phyloP scores from a whole-genome alignment of 306 rosid genomes.

The Medicago ruthenica region DNA sequence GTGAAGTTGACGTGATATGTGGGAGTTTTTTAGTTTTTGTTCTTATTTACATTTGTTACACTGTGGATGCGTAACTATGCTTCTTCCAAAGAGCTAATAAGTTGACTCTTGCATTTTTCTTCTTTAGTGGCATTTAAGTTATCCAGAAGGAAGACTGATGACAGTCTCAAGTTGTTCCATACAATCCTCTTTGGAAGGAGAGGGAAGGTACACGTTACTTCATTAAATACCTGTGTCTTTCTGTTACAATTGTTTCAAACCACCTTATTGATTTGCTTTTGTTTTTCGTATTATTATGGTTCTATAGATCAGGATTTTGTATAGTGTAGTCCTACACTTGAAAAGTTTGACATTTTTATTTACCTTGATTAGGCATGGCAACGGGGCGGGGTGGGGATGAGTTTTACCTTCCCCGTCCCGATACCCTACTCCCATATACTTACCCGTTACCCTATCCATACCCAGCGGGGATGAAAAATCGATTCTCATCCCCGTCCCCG shows the following conservation, averaged over 20 bases:
- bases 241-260: conserved; percentile 20
- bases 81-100: conserved; percentile 34
- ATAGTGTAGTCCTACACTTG: neutral
- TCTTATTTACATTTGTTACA: conserved; percentile 9
- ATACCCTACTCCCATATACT: no score
- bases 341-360: neutral
- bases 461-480: no score
- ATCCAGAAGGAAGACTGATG: conserved; percentile 87
- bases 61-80: conserved; percentile 29
- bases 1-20: conserved; percentile 22
- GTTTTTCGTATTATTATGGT: neutral
- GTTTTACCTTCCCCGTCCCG: no score
- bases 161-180: conserved; percentile 83
- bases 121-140: conserved; percentile 81
- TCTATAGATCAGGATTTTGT: conserved; percentile 26
- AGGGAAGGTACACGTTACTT: conserved; percentile 75
- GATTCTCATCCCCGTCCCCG: no score
- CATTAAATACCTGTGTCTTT: conserved; percentile 23
- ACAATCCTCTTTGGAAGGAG: conserved; percentile 93
- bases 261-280: conserved; percentile 17
- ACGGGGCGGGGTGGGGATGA: no score
- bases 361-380: no score
- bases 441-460: no score
- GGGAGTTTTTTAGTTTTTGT: conserved; percentile 9
- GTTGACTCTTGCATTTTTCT: conserved; percentile 40